A percentile compares a stretch with the other conserved stretches of the same genome.
These are phyloP conservation scores for Globisporangium cylindrosporum DNA, from an alignment of 352 stramenopile species.

Conservation along the genomic window DNA sequence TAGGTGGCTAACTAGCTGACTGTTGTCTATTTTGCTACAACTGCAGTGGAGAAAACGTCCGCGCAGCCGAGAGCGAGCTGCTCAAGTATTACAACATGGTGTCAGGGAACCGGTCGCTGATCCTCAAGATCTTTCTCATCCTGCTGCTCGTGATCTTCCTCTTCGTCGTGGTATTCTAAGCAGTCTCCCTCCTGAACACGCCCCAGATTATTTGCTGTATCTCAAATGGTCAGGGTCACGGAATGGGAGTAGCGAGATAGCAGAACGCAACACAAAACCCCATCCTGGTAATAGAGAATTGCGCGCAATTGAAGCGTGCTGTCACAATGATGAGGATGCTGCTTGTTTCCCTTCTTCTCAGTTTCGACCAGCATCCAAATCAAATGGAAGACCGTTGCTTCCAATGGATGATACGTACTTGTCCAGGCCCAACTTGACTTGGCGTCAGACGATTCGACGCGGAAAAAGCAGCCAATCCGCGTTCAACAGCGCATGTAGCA, in stretches of 20 bases:
- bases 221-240: background rate
- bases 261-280: too few relatives aligned
- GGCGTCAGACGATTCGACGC: background rate
- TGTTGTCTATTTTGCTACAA: background rate
- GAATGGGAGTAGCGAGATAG: background rate
- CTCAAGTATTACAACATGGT: constrained; percentile 86
- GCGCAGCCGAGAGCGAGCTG: constrained; percentile 67
- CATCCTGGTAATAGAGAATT: background rate
- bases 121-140: constrained; percentile 86
- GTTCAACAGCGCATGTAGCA: background rate
- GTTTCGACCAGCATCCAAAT: background rate
- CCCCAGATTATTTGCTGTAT: background rate
- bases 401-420: background rate
- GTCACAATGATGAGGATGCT: background rate
- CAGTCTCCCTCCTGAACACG: background rate
- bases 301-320: too few relatives aligned
- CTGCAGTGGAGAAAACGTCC: constrained; percentile 69
- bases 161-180: constrained; percentile 62
- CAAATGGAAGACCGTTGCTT: too few relatives aligned
- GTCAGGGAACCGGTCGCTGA: constrained; percentile 73
- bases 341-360: background rate
- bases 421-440: background rate
- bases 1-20: background rate
- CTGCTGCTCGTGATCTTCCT: constrained; percentile 82
- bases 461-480: background rate